Evolutionary conservation across 2,329 filamentous ascomycete genomes (phyloP), one percentile per base, ranked within the genome.

Genomic region (Helminthosporium solani): DNA sequence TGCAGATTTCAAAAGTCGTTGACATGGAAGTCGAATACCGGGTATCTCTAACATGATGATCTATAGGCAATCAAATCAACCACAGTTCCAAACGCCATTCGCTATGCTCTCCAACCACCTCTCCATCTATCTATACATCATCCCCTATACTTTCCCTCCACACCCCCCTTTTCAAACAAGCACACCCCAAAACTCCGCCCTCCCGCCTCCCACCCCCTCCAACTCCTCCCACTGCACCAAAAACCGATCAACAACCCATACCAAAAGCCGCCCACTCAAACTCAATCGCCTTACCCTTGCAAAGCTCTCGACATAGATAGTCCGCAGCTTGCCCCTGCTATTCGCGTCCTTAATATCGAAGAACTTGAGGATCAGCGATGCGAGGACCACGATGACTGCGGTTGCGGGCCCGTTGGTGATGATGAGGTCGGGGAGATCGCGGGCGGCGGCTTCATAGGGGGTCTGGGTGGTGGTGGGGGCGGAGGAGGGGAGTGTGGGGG

Each of bases 261-360:
- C 71, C 46, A 99, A 75, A 30, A 97, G 73, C 64, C 82, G 85
- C 0, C 92, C 94, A 30, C 89, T 95, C 48, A 96, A 69, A 72
- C 92, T 97, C 54, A 97, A 71, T 11, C 82, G 85, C 54, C 80
- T 85, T 14, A 95, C 88, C 14, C 94, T 80, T 2, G 94, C 92
- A 86, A 91, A 96, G 16, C 88, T 94, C 75, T 99, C 94, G 21
- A 96, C 81, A 67, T 94, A 99, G 12, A 97, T 76, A 8, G 87
- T 85, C 52, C 83, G 82, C 73, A 92, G 85, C 53, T 79, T 79
- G 21, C 76, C 71, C 16, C 74, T 66, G 7, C 61, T 62, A 30
- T 70, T 52, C 25, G 60, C 68, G 8, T 71, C 68, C 39, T 54
- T 50, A 5, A 70, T 39, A 47, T 76, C 61, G 48, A 78, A 73